A percentile compares a stretch with the other conserved stretches of the same genome.
phyloP scores from a whole-genome alignment of 495 filamentous ascomycete species.

The Rhypophila decipiens region DNA sequence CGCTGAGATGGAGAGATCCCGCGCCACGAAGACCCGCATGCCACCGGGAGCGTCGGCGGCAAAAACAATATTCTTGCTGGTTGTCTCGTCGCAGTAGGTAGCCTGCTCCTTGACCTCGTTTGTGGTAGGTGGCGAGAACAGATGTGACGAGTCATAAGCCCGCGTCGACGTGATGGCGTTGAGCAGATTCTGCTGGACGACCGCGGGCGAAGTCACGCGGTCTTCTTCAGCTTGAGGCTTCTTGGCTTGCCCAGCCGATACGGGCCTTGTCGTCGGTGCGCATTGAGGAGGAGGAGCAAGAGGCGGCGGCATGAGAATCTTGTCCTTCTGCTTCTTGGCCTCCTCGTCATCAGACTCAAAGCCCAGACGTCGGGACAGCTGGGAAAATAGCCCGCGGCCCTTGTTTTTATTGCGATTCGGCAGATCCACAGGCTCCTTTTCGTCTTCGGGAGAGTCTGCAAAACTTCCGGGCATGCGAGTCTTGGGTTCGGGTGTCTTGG shows the following conservation, averaged over 20 bases:
- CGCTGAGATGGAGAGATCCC: slow-evolving; percentile 39
- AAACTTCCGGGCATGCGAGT: slow-evolving; percentile 41
- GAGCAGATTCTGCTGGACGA: slow-evolving; percentile 59
- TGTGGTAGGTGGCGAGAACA: slow-evolving; percentile 66
- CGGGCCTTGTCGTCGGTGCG: neutral
- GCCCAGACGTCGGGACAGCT: slow-evolving; percentile 56
- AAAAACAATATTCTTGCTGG: slow-evolving; percentile 73
- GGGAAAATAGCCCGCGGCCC: slow-evolving; percentile 52
- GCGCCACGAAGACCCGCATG: slow-evolving; percentile 68
- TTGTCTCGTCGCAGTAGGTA: slow-evolving; percentile 81
- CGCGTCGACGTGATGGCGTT: slow-evolving; percentile 79
- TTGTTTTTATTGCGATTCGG: slow-evolving; percentile 10
- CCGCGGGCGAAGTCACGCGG: slow-evolving; percentile 48
- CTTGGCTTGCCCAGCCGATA: neutral
- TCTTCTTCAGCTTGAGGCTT: slow-evolving; percentile 30
- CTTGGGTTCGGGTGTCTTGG: slow-evolving; percentile 20
- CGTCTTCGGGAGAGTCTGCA: slow-evolving; percentile 51
- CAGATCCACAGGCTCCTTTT: slow-evolving; percentile 14
- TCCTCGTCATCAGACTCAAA: slow-evolving; percentile 44
- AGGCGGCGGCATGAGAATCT: slow-evolving; percentile 25
- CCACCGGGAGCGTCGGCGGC: slow-evolving; percentile 63
- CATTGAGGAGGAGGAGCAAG: neutral
- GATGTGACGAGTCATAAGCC: slow-evolving; percentile 61
- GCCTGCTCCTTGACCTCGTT: slow-evolving; percentile 74
- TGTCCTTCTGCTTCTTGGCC: slow-evolving; percentile 33